These are phyloP conservation scores for Thelonectria olida DNA, from an alignment of 2,329 filamentous ascomycete genomes.

Conservation along the genomic window DNA sequence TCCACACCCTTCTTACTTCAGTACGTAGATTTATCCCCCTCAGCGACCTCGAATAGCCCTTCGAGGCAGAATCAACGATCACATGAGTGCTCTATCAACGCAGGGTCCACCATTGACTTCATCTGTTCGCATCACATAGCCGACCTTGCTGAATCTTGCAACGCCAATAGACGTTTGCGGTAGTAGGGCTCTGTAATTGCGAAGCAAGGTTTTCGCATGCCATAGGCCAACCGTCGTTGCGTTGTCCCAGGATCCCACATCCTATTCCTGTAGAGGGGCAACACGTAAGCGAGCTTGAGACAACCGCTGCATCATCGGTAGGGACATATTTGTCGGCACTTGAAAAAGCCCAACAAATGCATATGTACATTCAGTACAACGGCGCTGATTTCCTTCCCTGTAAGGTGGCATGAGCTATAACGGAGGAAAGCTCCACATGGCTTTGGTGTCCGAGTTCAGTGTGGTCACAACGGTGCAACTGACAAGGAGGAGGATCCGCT, in stretches of 20 bases:
- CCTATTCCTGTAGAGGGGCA: slow-evolving; percentile 14
- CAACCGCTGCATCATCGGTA: not conserved
- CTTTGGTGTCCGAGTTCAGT: slow-evolving; percentile 2
- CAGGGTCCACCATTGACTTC: no score
- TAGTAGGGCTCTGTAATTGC: no score
- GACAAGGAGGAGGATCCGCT: slow-evolving; percentile 23
- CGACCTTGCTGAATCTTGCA: no score
- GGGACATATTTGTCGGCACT: not conserved
- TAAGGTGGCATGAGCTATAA: slow-evolving; percentile 7
- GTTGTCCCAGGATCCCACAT: not conserved
- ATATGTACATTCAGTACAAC: not conserved
- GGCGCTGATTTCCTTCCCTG: not conserved
- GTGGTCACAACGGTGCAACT: slow-evolving; percentile 1
- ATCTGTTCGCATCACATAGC: no score
- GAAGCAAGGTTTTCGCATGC: no score
- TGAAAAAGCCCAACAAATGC: not conserved
- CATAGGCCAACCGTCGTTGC: not conserved
- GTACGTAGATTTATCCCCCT: no score
- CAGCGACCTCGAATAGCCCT: no score
- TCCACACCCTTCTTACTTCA: no score
- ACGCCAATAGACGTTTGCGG: no score
- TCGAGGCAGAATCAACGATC: not conserved
- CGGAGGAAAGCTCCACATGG: slow-evolving; percentile 14
- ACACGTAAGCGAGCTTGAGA: not conserved
- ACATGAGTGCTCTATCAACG: no score